Base-by-base conservation (phyloP, 495 filamentous ascomycete genomes). In the Hypoxylon intermedium region DNA sequence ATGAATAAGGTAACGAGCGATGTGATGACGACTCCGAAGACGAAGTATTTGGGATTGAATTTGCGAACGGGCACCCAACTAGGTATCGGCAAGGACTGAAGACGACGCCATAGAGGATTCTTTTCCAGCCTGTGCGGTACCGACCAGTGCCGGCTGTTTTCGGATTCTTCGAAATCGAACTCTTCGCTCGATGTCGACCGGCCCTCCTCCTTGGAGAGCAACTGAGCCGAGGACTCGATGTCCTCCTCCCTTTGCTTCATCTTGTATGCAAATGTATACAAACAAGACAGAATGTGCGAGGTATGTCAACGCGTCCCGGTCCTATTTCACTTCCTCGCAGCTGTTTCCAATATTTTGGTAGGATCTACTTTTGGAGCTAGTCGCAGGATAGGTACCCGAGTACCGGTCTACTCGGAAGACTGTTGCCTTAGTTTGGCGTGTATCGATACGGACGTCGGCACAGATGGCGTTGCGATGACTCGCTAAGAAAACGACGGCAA, bases 161-260 rank as follows among this genome's bases (percentile, higher is more conserved):
- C 49, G 9, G 63, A 51, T 20, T 59, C 61, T 44, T 62, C 54
- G 31, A 41, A 65, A 18, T 68, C 58, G 51, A 68, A 65, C 53
- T 70, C 58, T 24, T 68, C 67, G 42, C 63, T 62, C 15, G 52
- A 49, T n/a, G 64, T 26, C 3, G 49, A 41, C 23, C 36, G 37
- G 20, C 18, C 49, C 30, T 66, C 49, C 30, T 66, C 50, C 53
- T 71, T 66, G 37, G 53, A 49, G 12, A 63, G 47, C 31, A 66
- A 33, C 26, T 59, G 60, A 13, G 65, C 65, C 9, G 58, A 26
- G 15, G 65, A 67, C 49, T 71, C 68, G 58, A 71, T 43, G 38
- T 68, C 68, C 30, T 55, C 49, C 21, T 62, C 58, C 21, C 56
- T 19, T 33, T 59, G 67, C 46, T 45, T 63, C 67, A 66, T 68